Percentiles rank a stretch among this genome's conserved stretches.
Conservation (phyloP, 495 filamentous ascomycete genomes). For the Lindgomyces ingoldianus region DNA sequence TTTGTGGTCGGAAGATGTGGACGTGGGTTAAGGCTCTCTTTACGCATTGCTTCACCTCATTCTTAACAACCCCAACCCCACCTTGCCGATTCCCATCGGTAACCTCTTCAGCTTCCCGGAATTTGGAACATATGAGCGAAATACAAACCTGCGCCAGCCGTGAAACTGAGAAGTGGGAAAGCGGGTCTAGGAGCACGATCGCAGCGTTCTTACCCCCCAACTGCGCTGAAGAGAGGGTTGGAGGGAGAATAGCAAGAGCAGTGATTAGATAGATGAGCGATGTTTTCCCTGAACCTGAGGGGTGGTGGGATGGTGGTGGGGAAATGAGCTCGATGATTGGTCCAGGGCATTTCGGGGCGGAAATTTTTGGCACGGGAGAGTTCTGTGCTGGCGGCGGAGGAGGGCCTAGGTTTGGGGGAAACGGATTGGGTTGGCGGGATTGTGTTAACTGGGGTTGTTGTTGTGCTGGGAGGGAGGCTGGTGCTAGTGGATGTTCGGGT, state of each 20-base stretch:
- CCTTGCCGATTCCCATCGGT: background rate
- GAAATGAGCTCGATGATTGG: conserved; percentile 61
- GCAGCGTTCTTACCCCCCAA: conserved; percentile 57
- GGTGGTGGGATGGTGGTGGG: conserved; percentile 34
- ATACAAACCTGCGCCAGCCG: conserved; percentile 52
- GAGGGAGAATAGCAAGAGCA: conserved; percentile 59
- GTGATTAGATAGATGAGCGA: conserved; percentile 70
- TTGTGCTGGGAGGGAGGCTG: background rate
- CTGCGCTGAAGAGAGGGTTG: conserved; percentile 29
- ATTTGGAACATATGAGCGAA: conserved; percentile 15
- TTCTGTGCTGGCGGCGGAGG: too few relatives aligned
- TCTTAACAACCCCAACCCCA: background rate
- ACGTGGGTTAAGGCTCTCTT: conserved; percentile 43
- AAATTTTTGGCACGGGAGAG: too few relatives aligned
- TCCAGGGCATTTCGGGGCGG: too few relatives aligned
- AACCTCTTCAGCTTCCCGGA: background rate
- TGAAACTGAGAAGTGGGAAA: conserved; percentile 64
- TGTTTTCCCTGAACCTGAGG: conserved; percentile 61
- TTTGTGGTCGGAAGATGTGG: conserved; percentile 59
- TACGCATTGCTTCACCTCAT: conserved; percentile 7
- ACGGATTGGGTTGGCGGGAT: conserved; percentile 22
- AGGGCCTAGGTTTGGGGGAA: conserved; percentile 43
- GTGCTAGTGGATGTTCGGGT: background rate
- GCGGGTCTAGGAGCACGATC: conserved; percentile 70
- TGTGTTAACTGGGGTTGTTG: background rate